A percentile compares a stretch with the other conserved stretches of the same genome.
phyloP scores from a whole-genome alignment of 148 eudicot species.

The Drosera capensis region DNA sequence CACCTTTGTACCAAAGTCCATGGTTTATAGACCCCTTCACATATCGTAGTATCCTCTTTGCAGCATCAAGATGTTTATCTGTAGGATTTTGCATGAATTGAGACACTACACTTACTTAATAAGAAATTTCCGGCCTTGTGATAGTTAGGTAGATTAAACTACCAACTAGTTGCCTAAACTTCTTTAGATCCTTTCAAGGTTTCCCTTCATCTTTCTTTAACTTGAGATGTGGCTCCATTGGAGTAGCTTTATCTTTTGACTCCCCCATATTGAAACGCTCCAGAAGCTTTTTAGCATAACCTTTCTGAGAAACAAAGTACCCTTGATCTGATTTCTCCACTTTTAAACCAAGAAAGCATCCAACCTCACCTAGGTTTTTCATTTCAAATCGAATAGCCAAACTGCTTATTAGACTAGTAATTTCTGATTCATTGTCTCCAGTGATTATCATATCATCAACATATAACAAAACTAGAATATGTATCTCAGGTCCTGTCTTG shows the following conservation, averaged over 20 bases:
- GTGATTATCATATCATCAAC: too few relatives aligned
- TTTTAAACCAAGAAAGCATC: too few relatives aligned
- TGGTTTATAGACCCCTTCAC: neutral
- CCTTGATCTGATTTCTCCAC: neutral
- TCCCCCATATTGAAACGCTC: constrained; percentile 3
- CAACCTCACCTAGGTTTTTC: constrained; percentile 5
- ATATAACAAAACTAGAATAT: neutral
- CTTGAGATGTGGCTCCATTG: constrained; percentile 2
- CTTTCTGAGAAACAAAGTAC: neutral
- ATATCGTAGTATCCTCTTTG: too few relatives aligned
- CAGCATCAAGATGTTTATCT: too few relatives aligned
- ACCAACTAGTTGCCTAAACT: neutral
- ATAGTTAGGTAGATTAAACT: neutral
- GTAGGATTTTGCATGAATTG: too few relatives aligned
- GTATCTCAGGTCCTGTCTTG: neutral
- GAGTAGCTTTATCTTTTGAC: constrained; percentile 1
- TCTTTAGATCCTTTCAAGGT: neutral
- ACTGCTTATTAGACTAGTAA: constrained; percentile 2
- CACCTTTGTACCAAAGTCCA: neutral
- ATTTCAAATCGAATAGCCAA: constrained; percentile 5
- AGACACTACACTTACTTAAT: neutral
- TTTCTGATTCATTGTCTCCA: constrained; percentile 4
- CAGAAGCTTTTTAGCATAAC: neutral
- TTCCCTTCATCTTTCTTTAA: constrained; percentile 3
- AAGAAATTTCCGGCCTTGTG: neutral